Base-by-base conservation (phyloP, 805 yeast species). In the Metschnikowia gelsemii region DNA sequence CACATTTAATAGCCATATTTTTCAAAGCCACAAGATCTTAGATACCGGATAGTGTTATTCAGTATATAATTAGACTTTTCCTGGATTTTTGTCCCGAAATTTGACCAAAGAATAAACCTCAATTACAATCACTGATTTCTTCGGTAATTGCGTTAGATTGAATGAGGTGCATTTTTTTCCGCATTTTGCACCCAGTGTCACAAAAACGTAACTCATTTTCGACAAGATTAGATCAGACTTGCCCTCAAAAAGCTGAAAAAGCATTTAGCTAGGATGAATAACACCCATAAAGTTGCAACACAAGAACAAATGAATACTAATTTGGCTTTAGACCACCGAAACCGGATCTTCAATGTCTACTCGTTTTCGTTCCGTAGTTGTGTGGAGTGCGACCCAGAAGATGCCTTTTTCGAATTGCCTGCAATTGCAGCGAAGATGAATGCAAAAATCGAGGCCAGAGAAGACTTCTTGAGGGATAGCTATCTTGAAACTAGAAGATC, bases 1-100 rank as follows among this genome's bases (percentile, higher is more conserved):
- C 51, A 42, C 44, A 45, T 17, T 24, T 8, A 17, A 47, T 32
- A 30, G 51, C 49, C 51, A 47, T 49, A 12, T 14, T 21, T 17
- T 13, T 14, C 8, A 11, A 24, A 32, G 26, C 24, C 24, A 32
- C 8, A 13, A 16, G 5, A 13, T 12, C 12, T 5, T 19, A 19
- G 4, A 16, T 12, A 20, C 16, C 26, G 6, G 11, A 12, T n/a
- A 29, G 19, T 8, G 25, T 4, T n/a, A 26, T 8, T 8, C 6
- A 8, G 21, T 12, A 19, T 17, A 21, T 16, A 19, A 8, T 13
- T 8, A 27, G 30, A 4, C 3, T 19, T 4, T 30, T 8, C 5
- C n/a, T 20, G 3, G 6, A 9, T 8, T 13, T 32, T 20, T 20
- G 20, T 21, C 11, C 16, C 5, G 16, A n/a, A 3, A 32, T 19